These are phyloP conservation scores for Xanthoconium stramineum DNA, from an alignment of 768 basidiomycete species.

Conservation along the genomic window DNA sequence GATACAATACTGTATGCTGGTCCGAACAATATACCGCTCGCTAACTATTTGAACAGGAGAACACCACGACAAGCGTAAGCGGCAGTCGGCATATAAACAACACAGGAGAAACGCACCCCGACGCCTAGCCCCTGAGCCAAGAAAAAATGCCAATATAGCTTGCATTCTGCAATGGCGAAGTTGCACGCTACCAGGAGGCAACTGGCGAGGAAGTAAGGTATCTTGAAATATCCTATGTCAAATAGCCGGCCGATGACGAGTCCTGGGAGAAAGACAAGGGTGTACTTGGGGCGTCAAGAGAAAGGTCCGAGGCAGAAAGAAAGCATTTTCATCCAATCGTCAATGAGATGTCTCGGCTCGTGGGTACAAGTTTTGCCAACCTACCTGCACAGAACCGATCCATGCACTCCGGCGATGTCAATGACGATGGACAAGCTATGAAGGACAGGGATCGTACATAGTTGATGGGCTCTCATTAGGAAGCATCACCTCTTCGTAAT, in stretches of 20 bases:
- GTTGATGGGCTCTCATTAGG: slow-evolving; percentile 49
- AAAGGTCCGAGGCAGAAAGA: no score
- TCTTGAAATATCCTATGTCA: slow-evolving; percentile 65
- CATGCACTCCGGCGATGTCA: slow-evolving; percentile 51
- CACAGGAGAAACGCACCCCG: slow-evolving; percentile 44
- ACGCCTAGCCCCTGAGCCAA: slow-evolving; percentile 68
- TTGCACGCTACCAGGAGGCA: slow-evolving; percentile 50
- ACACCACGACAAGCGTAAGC: background rate
- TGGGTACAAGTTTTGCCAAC: background rate
- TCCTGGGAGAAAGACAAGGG: slow-evolving; percentile 60
- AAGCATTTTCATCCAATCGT: background rate
- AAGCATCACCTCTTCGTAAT: slow-evolving; percentile 58
- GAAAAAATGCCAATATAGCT: slow-evolving; percentile 72
- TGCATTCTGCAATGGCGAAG: slow-evolving; percentile 68
- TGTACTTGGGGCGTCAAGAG: slow-evolving; percentile 41
- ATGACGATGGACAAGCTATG: background rate
- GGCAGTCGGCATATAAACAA: background rate
- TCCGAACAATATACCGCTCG: slow-evolving; percentile 59
- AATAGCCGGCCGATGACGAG: slow-evolving; percentile 66
- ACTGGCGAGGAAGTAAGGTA: slow-evolving; percentile 47
- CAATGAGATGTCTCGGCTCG: background rate
- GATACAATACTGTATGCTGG: slow-evolving; percentile 57
- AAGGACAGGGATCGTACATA: slow-evolving; percentile 45
- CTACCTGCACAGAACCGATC: slow-evolving; percentile 76
- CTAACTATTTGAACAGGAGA: slow-evolving; percentile 20